Evolutionary conservation across 192 early-diverging fungal species (phyloP), one percentile per base, ranked within the genome.

Genomic region (Chytriomyces confervae): DNA sequence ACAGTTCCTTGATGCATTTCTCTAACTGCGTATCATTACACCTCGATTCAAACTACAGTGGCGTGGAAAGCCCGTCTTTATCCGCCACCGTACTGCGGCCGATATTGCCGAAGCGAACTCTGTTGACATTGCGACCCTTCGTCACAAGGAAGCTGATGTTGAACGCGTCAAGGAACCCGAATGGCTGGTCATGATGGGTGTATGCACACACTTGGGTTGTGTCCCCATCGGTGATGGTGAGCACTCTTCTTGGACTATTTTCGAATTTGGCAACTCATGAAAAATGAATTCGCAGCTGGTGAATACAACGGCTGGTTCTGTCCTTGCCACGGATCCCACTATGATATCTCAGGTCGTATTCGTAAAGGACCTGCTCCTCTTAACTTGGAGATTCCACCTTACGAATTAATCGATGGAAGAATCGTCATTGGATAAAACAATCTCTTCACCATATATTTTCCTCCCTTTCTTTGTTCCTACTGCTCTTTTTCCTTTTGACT

Each of bases 251-350:
- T n/a, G 53, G 53, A 20, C 20, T 57, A n/a, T 57, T n/a, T 1
- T 5, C 16, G 13, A 57, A 57, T 57, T 47, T 73, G n/a, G 8
- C 69, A n/a, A 65, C 29, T 6, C 44, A 53, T 46, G n/a, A 44
- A 51, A 36, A 36, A 36, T 36, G 36, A 36, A 36, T 4, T 1
- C 36, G 36, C 53, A 89, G 91, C 97, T 82, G 97, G 97, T 82
- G 97, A 99, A 69, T 99, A 90, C 85, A 94, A 94, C 81, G 97
- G 97, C 79, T 99, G 97, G 97, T 99, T 97, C 92, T 99, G 97
- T 87, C 97, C 97, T 66, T 99, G 97, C 91, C 97, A 99, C 88
- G 97, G 97, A 70, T 99, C 97, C 50, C 97, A 99, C 83, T 99
- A 99, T 84, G 97, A 99, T 84, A 95, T 99, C 77, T 96, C 95